Evolutionary conservation across 192 early-diverging fungal genomes (phyloP), one percentile per base, ranked within the genome.

Genomic region (Coemansia sp.): DNA sequence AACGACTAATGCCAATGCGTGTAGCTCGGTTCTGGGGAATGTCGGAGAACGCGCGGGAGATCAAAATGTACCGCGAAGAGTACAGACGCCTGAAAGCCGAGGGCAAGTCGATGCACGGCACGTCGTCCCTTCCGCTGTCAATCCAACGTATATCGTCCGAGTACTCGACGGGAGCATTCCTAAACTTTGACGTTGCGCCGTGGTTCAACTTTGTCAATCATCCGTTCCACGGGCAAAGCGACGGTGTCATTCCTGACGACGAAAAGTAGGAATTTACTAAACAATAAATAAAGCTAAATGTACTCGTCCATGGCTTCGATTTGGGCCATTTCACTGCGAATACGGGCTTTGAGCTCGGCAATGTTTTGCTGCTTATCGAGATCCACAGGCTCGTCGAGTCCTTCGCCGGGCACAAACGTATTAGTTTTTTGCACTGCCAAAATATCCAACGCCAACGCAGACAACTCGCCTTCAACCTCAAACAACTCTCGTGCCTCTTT

Each of bases 371-470:
- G 62, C 25, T 64, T 67, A 25, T 24, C 53, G 0, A 15, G 29
- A 17, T 67, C 59, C 53, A 14, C 67, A 15, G 24, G 38, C 8
- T 37, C 45, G 2, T 47, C 39, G 1, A 87, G 68, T 2, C 85
- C 89, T 62, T 94, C 91, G 39, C 93, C 94, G 9, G 90, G 90
- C 54, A 92, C 93, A 81, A 98, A 95, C 7, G 93, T 93, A 29
- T 89, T 92, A 4, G 58, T 38, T 15, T 63, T 45, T 21, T 86
- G 85, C 14, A 82, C 85, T 23, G 88, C 86, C 54, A 87, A 68
- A n/a, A 89, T 86, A 2, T 82, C 82, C 41, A 85, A 84, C 21
- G 86, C 87, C 62, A 91, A 41, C 27, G 87, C 84, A 8, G 92
- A 86, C 24, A 76, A 76, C 29, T 72, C 81, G 17, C 91, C 93